Base-by-base conservation (phyloP, 2,329 filamentous ascomycete species). In the Cucurbitaria berberidis region DNA sequence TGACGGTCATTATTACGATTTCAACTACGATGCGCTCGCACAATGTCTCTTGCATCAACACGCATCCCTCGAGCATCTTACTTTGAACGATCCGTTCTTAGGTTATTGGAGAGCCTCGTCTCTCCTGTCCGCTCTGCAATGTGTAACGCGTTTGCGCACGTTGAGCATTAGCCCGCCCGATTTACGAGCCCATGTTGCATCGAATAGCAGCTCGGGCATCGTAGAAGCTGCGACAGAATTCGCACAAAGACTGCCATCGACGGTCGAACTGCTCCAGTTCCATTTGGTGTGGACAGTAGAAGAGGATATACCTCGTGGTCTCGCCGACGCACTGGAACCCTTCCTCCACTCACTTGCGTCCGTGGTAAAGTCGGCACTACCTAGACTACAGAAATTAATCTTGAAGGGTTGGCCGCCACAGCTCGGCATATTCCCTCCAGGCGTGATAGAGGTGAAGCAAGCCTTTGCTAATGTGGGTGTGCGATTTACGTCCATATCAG, bases 401-500 rank as follows among this genome's bases (percentile, higher is more conserved):
- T 13, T 34, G 30, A 13, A 6, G 8, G 16, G 16, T 8, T 34
- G 30, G 30, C 30, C 30, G 13, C 15, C 13, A 5, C 2, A n/a
- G 6, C 10, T 16, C 13, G 30, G 30, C 5, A 34, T 16, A 6
- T 45, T 5, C 22, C 39, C 13, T 11, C 19, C 36, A 24, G 36
- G 18, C 35, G 8, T 8, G 9, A 18, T 45, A 21, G 32, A 45
- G 34, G 13, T 34, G 15, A 13, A 34, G 30, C 4, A 21, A n/a
- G 19, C 9, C 15, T 53, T 44, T 18, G 41, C 32, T 26, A 27
- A 18, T n/a, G 36, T 22, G 24, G 45, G 30, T 10, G 34, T 50
- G 27, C n/a, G 32, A 10, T 47, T 47, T 15, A 24, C 49, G 5
- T 26, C 47, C 24, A 27, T 50, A 2, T 36, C 35, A 13, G 46